Evolutionary conservation across 148 eudicot species (phyloP).

Genomic region (Rheum nobile): DNA sequence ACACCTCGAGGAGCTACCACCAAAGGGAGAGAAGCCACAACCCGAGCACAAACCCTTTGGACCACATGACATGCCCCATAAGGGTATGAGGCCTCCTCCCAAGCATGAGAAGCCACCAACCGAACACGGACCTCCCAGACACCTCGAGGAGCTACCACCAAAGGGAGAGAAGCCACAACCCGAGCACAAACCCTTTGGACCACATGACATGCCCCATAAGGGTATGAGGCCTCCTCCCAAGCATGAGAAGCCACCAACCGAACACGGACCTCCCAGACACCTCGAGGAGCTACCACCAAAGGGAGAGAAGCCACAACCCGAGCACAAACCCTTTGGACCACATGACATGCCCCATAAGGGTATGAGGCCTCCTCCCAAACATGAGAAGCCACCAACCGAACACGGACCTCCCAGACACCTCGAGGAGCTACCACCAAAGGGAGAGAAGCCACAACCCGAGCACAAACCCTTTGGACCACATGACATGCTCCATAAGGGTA

Average conservation of each 20-base stretch:
- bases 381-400: not conserved
- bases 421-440: not conserved
- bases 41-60: not conserved
- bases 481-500: not conserved
- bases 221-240: not conserved
- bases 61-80: not conserved
- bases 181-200: not conserved
- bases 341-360: not conserved
- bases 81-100: not conserved
- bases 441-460: not conserved
- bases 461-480: not conserved
- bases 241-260: not conserved
- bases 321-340: not conserved
- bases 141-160: not conserved
- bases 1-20: not conserved
- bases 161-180: not conserved
- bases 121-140: not conserved
- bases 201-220: not conserved
- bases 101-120: not conserved
- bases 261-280: not conserved
- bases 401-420: not conserved
- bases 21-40: not conserved
- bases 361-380: not conserved
- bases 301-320: not conserved
- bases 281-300: not conserved